Evolutionary conservation across 1,284 basidiomycete genomes (phyloP), one percentile per base, ranked within the genome.

Genomic region (Boletus mariae): DNA sequence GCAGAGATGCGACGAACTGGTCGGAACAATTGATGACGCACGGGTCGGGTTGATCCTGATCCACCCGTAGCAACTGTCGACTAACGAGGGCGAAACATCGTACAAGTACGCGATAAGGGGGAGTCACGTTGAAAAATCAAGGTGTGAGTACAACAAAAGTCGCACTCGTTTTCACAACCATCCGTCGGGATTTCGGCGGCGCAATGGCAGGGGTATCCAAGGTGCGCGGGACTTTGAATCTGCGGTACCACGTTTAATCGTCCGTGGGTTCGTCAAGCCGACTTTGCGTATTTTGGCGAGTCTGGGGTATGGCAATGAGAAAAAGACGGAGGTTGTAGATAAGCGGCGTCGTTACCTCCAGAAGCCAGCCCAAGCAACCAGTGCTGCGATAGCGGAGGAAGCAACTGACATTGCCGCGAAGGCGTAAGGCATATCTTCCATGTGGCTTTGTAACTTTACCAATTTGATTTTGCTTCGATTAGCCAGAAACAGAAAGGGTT

Each of bases 401-500:
- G 77, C 61, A 12, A 70, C 74, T n/a, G 83, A 80, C 78, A 89
- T 80, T 28, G 70, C 73, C 51, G 75, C 78, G 68, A 91, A 91
- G 3, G 84, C 88, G 60, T 80, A 86, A 34, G 80, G 77, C 61
- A 81, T 77, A n/a, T 78, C 71, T 65, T 91, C 88, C 54, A 89
- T 61, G 62, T 85, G 82, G 66, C 80, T 90, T 61, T 74, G 77
- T 70, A 91, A 74, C 88, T 88, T 68, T 41, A 59, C 47, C 46
- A 58, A 56, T 56, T 55, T 50, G 44, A 48, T 52, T 49, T 61
- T 59, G 54, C 59, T 15, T 23, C 10, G 51, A 55, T 68, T 57
- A 62, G 53, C 51, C 65, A 17, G 44, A 62, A 60, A 61, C 45
- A 44, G 51, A 55, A 63, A 50, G 53, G 55, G 62, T 56, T 53